Evolutionary conservation across 2,329 filamentous ascomycete species (phyloP).

Genomic region (Penicillium palitans): DNA sequence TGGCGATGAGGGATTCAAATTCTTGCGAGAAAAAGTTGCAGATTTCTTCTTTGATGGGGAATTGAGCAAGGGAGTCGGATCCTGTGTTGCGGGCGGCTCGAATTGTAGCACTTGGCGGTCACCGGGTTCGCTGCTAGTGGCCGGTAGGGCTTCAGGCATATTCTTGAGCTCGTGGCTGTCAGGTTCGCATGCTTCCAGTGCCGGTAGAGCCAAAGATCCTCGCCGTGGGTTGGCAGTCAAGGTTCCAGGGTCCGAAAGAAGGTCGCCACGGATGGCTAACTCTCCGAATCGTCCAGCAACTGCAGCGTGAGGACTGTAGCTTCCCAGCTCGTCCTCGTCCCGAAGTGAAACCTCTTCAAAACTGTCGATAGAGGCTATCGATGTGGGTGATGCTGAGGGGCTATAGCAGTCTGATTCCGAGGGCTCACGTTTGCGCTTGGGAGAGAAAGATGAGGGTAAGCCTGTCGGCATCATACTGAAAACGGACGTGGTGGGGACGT

Average conservation of each 20-base stretch:
- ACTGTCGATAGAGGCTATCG: constrained; percentile 33
- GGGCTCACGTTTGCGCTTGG: constrained; percentile 39
- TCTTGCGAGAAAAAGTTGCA: constrained; percentile 27
- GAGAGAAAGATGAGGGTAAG: constrained; percentile 30
- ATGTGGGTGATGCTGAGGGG: constrained; percentile 35
- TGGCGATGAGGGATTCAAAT: constrained; percentile 19
- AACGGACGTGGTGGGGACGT: constrained; percentile 25
- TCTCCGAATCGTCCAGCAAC: constrained; percentile 44
- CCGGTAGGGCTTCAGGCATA: constrained; percentile 24
- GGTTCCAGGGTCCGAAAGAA: constrained; percentile 18
- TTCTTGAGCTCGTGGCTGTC: constrained; percentile 9
- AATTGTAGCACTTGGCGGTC: constrained; percentile 9
- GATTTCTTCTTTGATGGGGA: constrained; percentile 24
- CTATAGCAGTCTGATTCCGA: constrained; percentile 34
- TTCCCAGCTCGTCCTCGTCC: constrained; percentile 35
- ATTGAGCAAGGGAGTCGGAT: constrained; percentile 11
- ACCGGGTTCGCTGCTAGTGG: constrained; percentile 8
- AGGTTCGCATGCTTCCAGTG: constrained; percentile 18
- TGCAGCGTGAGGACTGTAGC: constrained; percentile 41
- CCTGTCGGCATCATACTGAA: constrained; percentile 33
- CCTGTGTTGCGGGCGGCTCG: constrained; percentile 12
- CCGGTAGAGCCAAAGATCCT: constrained; percentile 7
- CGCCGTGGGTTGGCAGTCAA: constrained; percentile 17
- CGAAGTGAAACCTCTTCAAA: constrained; percentile 33
- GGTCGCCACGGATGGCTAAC: constrained; percentile 41